Conservation (phyloP, 495 filamentous ascomycete genomes). For the Hypoxylon crocopeplum region DNA sequence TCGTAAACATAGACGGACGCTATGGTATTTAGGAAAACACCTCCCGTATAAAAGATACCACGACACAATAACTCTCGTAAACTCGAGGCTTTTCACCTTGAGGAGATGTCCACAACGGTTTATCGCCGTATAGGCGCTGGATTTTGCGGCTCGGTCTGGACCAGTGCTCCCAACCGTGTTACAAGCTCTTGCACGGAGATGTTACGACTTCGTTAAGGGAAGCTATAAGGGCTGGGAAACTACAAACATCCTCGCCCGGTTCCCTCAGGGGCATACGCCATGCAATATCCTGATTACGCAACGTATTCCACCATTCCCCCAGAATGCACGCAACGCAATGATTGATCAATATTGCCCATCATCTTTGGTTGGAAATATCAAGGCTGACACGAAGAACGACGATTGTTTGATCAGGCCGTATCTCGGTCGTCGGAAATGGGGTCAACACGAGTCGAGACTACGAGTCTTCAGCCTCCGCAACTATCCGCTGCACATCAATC, state of each 20-base stretch:
- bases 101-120: neutral
- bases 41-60: neutral
- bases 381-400: constrained; percentile 41
- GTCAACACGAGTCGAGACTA: too few species aligned
- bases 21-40: too few species aligned
- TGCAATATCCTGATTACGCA: constrained; percentile 51
- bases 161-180: neutral
- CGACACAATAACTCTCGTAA: neutral
- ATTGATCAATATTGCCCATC: constrained; percentile 45
- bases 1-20: too few species aligned
- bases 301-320: constrained; percentile 49
- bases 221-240: constrained; percentile 3
- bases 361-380: constrained; percentile 31
- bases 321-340: constrained; percentile 36
- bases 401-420: constrained; percentile 57
- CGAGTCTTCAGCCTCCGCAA: constrained; percentile 53
- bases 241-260: constrained; percentile 18
- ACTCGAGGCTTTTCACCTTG: neutral
- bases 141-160: constrained; percentile 5
- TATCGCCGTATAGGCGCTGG: constrained; percentile 1
- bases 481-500: constrained; percentile 56
- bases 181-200: neutral
- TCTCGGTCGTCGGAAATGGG: constrained; percentile 44
- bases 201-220: neutral
- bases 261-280: constrained; percentile 23